A percentile compares a stretch with the other conserved stretches of the same genome.
Evolutionary conservation across 306 rosid genomes (phyloP).

Genomic region (Fragaria vesca): DNA sequence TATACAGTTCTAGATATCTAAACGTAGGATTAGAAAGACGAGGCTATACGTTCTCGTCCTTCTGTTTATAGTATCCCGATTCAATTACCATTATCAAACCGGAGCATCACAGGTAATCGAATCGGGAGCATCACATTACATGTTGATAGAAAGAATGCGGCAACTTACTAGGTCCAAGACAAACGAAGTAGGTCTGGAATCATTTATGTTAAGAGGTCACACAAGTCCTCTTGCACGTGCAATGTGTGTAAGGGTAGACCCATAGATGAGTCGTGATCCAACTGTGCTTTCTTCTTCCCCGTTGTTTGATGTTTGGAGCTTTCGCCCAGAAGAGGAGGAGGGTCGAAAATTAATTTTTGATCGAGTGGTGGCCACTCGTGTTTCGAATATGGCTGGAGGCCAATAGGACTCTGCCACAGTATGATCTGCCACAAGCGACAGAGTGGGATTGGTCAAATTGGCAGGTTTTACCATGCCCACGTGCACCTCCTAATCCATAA

Average conservation of each 20-base stretch:
- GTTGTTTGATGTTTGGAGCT: neutral
- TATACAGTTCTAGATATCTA: too few species aligned
- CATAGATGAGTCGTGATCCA: slow-evolving; percentile 13
- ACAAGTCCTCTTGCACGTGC: slow-evolving; percentile 29
- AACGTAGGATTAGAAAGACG: too few species aligned
- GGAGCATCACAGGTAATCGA: too few species aligned
- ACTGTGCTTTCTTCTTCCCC: neutral
- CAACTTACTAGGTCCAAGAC: too few species aligned
- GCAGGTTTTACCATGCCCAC: slow-evolving; percentile 51
- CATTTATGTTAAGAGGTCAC: neutral
- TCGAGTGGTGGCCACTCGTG: neutral
- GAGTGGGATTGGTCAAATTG: slow-evolving; percentile 42
- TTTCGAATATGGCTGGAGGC: neutral
- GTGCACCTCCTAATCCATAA: slow-evolving; percentile 29
- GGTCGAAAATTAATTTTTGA: neutral
- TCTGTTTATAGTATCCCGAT: neutral
- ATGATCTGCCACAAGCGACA: slow-evolving; percentile 1
- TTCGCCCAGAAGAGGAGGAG: neutral
- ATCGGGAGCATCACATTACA: too few species aligned
- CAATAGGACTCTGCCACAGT: slow-evolving; percentile 20
- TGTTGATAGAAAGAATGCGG: too few species aligned
- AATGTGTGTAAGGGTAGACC: neutral
- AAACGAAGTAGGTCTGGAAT: too few species aligned
- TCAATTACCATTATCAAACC: too few species aligned
- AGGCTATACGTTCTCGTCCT: too few species aligned